Base-by-base conservation (phyloP, 192 early-diverging fungal genomes). In the Cladochytrium replicatum region DNA sequence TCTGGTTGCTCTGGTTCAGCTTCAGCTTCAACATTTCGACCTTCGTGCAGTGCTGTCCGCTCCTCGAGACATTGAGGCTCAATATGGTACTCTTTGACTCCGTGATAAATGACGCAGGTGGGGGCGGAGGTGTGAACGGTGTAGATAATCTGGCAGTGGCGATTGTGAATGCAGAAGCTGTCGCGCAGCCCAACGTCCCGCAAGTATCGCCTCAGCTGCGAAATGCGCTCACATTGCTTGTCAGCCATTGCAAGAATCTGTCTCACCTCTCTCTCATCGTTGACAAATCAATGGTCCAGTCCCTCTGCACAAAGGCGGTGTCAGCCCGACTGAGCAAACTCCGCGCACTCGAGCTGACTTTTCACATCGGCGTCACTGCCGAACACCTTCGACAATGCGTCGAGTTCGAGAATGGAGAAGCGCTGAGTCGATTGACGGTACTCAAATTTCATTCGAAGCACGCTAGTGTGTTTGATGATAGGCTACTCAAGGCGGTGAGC, bases 71-170 rank as follows among this genome's bases (percentile, higher is more conserved):
- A 0, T 37, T 72, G 34, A 49, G 65, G 11, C 46, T 72, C 25
- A 72, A 72, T 52, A 68, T 72, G 64, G 69, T 72, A 2, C 43
- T 72, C 7, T 68, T 72, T 34, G 69, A 72, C 46, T 43, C 64
- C 2, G 64, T 61, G 8, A 37, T 53, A 5, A 28, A 57, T 25
- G 69, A 65, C 2, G 29, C 67, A 60, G 44, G 41, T 44, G 7
- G 40, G 67, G 8, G 41, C 67, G 21, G 29, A 26, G 0, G 51
- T 46, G 5, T 64, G 48, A 40, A 45, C 30, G 21, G 11, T 15
- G 44, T 72, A 23, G 64, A 65, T 37, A 22, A 46, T 17, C 41
- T 72, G 19, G 59, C 54, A 19, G 48, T 72, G 2, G 68, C n/a
- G n/a, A n/a, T 72, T 2, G 48, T 66, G 5, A 65, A 72, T 32